phyloP scores from a whole-genome alignment of 257 asterid species.

The Nicotiana knightiana region DNA sequence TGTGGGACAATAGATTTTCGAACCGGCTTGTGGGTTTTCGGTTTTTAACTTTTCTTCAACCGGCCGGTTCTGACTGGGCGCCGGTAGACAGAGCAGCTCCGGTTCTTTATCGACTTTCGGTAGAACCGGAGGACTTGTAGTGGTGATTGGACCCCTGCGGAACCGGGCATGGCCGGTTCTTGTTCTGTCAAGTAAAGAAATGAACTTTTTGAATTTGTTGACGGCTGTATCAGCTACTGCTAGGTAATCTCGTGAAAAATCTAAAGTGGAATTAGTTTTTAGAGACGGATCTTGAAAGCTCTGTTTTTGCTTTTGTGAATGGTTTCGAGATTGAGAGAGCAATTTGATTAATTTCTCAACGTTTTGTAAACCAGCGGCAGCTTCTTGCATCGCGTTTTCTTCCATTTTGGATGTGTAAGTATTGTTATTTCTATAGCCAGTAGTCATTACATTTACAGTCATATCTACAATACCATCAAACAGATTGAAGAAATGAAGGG shows the following conservation, averaged over 20 bases:
- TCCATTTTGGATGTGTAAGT: slow-evolving; percentile 36
- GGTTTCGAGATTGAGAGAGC: slow-evolving; percentile 27
- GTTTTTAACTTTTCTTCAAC: slow-evolving; percentile 15
- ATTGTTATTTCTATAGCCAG: slow-evolving; percentile 16
- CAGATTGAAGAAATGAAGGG: not conserved
- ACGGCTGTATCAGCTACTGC: slow-evolving; percentile 57
- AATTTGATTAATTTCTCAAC: slow-evolving; percentile 48
- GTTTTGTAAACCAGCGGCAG: slow-evolving; percentile 56
- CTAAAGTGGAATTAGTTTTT: not conserved
- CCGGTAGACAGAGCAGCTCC: slow-evolving; percentile 2
- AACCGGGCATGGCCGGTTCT: slow-evolving; percentile 61
- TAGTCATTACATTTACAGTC: slow-evolving; percentile 48
- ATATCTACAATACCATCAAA: slow-evolving; percentile 9
- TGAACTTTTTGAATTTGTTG: slow-evolving; percentile 41
- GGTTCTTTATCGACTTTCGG: not conserved
- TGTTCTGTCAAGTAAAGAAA: slow-evolving; percentile 39
- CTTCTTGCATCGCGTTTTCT: slow-evolving; percentile 50
- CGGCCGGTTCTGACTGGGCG: slow-evolving; percentile 14
- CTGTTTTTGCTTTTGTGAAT: slow-evolving; percentile 14
- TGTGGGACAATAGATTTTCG: slow-evolving; percentile 53
- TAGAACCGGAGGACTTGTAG: slow-evolving; percentile 7
- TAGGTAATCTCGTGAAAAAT: slow-evolving; percentile 24
- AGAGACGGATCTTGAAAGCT: slow-evolving; percentile 13
- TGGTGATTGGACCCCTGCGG: slow-evolving; percentile 47
- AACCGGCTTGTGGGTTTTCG: slow-evolving; percentile 14